phyloP scores from a whole-genome alignment of 2,329 filamentous ascomycete genomes.

The Bisporella sp. region DNA sequence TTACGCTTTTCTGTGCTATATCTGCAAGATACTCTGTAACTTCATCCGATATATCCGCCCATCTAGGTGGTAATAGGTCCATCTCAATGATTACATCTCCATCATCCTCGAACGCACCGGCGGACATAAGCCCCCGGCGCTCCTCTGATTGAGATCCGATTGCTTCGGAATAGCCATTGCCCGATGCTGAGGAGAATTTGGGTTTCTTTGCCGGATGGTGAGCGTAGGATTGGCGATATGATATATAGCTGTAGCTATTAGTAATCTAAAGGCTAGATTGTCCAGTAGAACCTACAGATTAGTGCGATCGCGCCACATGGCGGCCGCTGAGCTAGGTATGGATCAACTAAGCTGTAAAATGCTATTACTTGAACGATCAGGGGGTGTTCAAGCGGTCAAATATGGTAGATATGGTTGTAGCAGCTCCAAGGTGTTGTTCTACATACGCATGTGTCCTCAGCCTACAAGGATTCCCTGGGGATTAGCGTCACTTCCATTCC shows the following conservation, averaged over 20 bases:
- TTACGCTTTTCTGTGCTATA: slow-evolving; percentile 75
- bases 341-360: slow-evolving; percentile 5
- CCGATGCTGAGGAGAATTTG: slow-evolving; percentile 44
- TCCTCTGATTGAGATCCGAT: slow-evolving; percentile 52
- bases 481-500: too few relatives aligned
- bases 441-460: too few relatives aligned
- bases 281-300: slow-evolving; percentile 65
- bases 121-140: slow-evolving; percentile 77
- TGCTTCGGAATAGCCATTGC: slow-evolving; percentile 53
- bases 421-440: too few relatives aligned
- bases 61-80: slow-evolving; percentile 90
- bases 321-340: slow-evolving; percentile 32
- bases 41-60: slow-evolving; percentile 93
- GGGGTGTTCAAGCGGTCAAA: too few relatives aligned
- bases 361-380: neutral
- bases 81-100: slow-evolving; percentile 97
- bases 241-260: slow-evolving; percentile 68
- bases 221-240: slow-evolving; percentile 96
- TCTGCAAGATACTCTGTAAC: slow-evolving; percentile 75
- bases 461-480: too few relatives aligned
- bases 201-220: slow-evolving; percentile 88
- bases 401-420: too few relatives aligned
- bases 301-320: slow-evolving; percentile 98
- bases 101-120: slow-evolving; percentile 71
- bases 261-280: neutral